Base-by-base conservation (phyloP, 202 grass and related monocot genomes). In the Panicum virgatum region DNA sequence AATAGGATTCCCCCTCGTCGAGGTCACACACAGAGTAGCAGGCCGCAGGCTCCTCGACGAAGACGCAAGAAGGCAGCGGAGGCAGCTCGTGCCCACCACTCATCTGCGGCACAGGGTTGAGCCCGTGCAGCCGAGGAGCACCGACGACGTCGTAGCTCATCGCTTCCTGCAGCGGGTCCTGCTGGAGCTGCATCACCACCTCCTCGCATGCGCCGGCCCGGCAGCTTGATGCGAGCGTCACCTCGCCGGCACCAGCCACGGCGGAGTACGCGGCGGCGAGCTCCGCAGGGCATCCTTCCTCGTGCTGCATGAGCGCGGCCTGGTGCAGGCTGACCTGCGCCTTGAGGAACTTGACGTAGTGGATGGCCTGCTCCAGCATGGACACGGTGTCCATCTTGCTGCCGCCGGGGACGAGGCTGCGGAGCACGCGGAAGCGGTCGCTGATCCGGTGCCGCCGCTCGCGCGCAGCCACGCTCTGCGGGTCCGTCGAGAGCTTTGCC, bases 341-440 rank as follows among this genome's bases (percentile, higher is more conserved):
- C 88, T 94, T 93, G 72, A 98, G 95, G 77, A 91, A 98, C 86
- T 98, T 93, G 78, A 98, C 95, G 87, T 98, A 98, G 86, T 98
- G 90, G 88, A 98, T 98, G 76, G 92, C 92, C 75, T 98, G 92
- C 85, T 97, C 95, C 7, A 97, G 92, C 92, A 97, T 97, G 51
- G 95, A 92, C 37, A 97, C 95, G 5, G 92, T 97, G 75, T 97
- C 95, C 95, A 97, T 91, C 80, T 97, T 97, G 90, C 80, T 97
- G 23, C 95, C 92, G 1, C 95, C 95, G 5, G 95, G 92, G 26
- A 97, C 95, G 39, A 97, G 88, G 84, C 88, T 94, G 85, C 91
- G 91, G 25, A 98, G 88, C 74, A 94, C 91, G 66, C 92, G 83
- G 85, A 98, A 98, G 74, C 95, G 88, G 72, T 98, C 92, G 63